phyloP scores from a whole-genome alignment of 1,139 yeast species.

The Petasospora fabianii region DNA sequence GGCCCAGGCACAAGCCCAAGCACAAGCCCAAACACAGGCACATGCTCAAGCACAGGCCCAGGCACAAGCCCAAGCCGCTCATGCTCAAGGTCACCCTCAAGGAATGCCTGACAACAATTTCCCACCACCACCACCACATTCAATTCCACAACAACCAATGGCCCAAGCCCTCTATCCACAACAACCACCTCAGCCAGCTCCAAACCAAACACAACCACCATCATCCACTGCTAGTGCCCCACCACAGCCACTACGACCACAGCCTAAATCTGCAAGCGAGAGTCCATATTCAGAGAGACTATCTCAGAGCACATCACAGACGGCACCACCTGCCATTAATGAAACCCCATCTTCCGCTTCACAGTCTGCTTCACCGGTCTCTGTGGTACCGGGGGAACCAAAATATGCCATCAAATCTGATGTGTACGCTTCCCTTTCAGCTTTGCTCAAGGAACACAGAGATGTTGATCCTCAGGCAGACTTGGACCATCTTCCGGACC shows the following conservation, averaged over 20 bases:
- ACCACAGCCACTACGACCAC: neutral
- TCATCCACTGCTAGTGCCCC: neutral
- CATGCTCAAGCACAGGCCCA: neutral
- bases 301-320: too few relatives aligned
- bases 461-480: slow-evolving; percentile 16
- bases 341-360: too few relatives aligned
- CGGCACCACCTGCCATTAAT: too few relatives aligned
- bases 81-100: neutral
- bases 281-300: too few relatives aligned
- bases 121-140: too few relatives aligned
- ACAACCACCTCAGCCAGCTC: neutral
- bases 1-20: neutral
- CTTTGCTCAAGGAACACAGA: slow-evolving; percentile 18
- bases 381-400: slow-evolving; percentile 2
- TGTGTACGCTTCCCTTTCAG: slow-evolving; percentile 15
- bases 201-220: neutral
- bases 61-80: too few relatives aligned
- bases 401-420: slow-evolving; percentile 19
- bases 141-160: too few relatives aligned
- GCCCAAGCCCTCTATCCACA: too few relatives aligned
- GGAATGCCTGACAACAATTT: too few relatives aligned
- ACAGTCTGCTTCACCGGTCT: neutral
- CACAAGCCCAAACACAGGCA: neutral
- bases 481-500: slow-evolving; percentile 16
- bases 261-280: neutral